Base-by-base conservation (phyloP, 768 basidiomycete species). In the Tylopilus sp. region DNA sequence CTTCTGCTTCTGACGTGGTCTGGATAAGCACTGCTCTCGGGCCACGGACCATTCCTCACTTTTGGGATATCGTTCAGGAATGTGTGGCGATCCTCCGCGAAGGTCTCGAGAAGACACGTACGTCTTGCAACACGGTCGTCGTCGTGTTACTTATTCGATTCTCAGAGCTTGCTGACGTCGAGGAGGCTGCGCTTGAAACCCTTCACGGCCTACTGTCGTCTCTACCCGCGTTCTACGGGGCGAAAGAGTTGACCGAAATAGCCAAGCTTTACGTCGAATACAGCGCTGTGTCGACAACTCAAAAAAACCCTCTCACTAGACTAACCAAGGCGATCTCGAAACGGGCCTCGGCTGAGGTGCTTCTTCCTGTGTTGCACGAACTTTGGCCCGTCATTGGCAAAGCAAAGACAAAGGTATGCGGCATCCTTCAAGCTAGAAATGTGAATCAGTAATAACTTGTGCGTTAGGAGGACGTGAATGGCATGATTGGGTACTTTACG, bases 1-100 rank as follows among this genome's bases (percentile, higher is more conserved):
- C 9, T n/a, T n/a, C 10, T n/a, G 37, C 11, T 31, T n/a, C 58
- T 60, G 44, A 68, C 7, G 13, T 19, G 37, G 40, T 30, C 31
- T 26, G 41, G 16, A 61, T 17, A 33, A 96, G 92, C 19, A 67
- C 76, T 19, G 84, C 86, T 42, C 79, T 98, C 21, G 92, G 91
- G 0, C 92, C 95, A 12, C 85, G 96, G 0, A 77, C 93, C 45
- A 92, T 99, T 45, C 92, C 96, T 6, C 79, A 83, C 70, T 86
- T 97, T 71, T 82, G 82, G 48, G 78, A 83, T 14, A 80, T 95
- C 42, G 78, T 89, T 16, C 70, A 81, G 6, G 76, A 84, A 48
- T 82, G 82, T 53, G 71, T 84, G 30, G 50, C 67, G 21, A 65
- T 82, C 26, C 71, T 85, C 42, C 76, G 73, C 19, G 75, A 79